Percentiles rank a stretch among this genome's conserved stretches.
phyloP scores from a whole-genome alignment of 352 stramenopile genomes.

The Vaucheria bursata region DNA sequence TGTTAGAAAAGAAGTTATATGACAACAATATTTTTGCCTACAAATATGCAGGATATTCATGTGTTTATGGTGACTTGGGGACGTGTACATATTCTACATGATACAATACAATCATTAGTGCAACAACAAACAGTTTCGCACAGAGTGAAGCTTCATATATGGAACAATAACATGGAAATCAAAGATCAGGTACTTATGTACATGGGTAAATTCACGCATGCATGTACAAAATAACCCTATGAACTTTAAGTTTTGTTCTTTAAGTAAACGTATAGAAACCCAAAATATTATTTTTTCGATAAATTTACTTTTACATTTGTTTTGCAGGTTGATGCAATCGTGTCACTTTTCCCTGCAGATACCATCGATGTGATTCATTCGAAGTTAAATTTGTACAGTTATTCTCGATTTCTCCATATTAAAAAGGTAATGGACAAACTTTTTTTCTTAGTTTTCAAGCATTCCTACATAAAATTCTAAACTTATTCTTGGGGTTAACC shows the following conservation, averaged over 20 bases:
- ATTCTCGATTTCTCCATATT: neutral
- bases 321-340: neutral
- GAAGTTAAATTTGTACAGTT: neutral
- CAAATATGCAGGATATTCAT: constrained; percentile 3
- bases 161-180: neutral
- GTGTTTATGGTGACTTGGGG: constrained; percentile 8
- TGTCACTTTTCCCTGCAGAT: neutral
- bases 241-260: too few species aligned
- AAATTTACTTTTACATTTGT: too few species aligned
- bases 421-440: constrained; percentile 1
- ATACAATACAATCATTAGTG: neutral
- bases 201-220: too few species aligned
- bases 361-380: neutral
- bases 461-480: too few species aligned
- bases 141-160: neutral
- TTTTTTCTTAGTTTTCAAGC: too few species aligned
- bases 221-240: too few species aligned
- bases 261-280: too few species aligned
- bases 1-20: too few species aligned
- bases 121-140: neutral
- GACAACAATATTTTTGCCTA: too few species aligned
- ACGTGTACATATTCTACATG: constrained; percentile 1
- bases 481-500: too few species aligned
- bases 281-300: too few species aligned
- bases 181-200: neutral